phyloP scores from a whole-genome alignment of 2,329 filamentous ascomycete genomes.

The Cadophora malorum region DNA sequence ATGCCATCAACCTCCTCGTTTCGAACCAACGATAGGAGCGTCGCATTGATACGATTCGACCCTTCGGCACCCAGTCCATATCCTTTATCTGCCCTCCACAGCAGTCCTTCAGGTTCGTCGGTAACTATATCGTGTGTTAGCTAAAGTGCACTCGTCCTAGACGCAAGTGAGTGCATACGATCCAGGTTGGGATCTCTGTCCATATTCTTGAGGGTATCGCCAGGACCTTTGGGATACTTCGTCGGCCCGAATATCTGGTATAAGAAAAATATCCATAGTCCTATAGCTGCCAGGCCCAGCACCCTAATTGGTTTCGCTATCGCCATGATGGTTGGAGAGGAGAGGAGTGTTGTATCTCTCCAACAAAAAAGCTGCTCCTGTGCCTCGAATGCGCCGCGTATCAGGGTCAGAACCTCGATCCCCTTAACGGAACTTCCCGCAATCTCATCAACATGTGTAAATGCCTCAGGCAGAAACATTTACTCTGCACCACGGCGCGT shows the following conservation, averaged over 20 bases:
- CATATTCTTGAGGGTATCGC: conserved; percentile 62
- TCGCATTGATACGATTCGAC: conserved; percentile 89
- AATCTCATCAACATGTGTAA: conserved; percentile 2
- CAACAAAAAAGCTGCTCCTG: conserved; percentile 20
- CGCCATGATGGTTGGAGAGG: conserved; percentile 66
- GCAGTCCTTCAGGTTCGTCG: conserved; percentile 78
- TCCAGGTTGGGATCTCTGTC: conserved; percentile 86
- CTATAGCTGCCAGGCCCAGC: conserved; percentile 72
- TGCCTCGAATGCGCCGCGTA: conserved; percentile 21
- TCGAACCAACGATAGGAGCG: conserved; percentile 87
- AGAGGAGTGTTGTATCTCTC: conserved; percentile 27
- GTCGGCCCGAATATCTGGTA: conserved; percentile 74
- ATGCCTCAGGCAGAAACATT: conserved; percentile 3
- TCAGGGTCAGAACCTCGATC: conserved; percentile 22
- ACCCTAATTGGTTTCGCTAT: conserved; percentile 85
- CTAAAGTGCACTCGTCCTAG: neutral
- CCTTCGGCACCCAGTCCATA: conserved; percentile 79
- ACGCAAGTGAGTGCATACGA: conserved; percentile 61
- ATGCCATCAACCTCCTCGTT: conserved; percentile 88
- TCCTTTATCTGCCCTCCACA: conserved; percentile 76
- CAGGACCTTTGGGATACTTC: conserved; percentile 49
- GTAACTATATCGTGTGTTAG: conserved; percentile 62
- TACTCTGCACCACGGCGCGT: conserved; percentile 14
- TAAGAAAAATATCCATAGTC: conserved; percentile 80
- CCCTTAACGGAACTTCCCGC: conserved; percentile 26